Evolutionary conservation across 192 early-diverging fungal genomes (phyloP), one percentile per base, ranked within the genome.

Genomic region (Linnemannia zychae): DNA sequence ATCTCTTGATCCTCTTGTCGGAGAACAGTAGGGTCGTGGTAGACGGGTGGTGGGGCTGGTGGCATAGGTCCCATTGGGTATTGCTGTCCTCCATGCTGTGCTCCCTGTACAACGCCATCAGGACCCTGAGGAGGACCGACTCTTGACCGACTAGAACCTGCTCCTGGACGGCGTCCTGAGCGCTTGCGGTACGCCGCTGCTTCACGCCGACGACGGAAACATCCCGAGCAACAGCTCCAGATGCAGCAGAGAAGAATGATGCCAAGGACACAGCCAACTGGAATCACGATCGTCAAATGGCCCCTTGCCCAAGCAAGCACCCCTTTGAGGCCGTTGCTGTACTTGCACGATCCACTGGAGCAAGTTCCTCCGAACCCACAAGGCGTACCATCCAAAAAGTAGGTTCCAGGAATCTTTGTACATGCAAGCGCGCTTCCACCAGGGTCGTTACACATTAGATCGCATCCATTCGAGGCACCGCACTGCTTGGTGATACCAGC

Each of bases 341-440:
- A 85, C 16, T 47, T 24, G 44, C 83, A 85, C 18, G 47, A 12
- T 3, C 83, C 83, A 20, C 22, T 48, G 18, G 68, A 28, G 44
- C 95, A 96, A 28, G 67, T 81, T 38, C 95, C 94, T 68, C 86
- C 88, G 85, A 90, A 91, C 33, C 94, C 95, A 82, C 95, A 96
- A 36, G 92, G 87, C 0, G 94, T 93, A 53, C 94, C 95, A 50
- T 96, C 94, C 9, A 93, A 86, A 74, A 96, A 95, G 74, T 89
- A 89, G 0, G 78, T 60, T 28, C 92, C 93, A 13, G 91, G 83
- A 48, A 79, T 75, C 67, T 85, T 77, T 28, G 71, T 73, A 20
- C 83, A 85, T 16, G 66, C 71, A 36, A 85, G 24, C 4, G 83
- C 11, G 47, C 37, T 75, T 75, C 83, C 77, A 2, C 37, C 71